Conservation (phyloP, 108 stramenopile genomes). For the Cyclostephanos tholiformis region DNA sequence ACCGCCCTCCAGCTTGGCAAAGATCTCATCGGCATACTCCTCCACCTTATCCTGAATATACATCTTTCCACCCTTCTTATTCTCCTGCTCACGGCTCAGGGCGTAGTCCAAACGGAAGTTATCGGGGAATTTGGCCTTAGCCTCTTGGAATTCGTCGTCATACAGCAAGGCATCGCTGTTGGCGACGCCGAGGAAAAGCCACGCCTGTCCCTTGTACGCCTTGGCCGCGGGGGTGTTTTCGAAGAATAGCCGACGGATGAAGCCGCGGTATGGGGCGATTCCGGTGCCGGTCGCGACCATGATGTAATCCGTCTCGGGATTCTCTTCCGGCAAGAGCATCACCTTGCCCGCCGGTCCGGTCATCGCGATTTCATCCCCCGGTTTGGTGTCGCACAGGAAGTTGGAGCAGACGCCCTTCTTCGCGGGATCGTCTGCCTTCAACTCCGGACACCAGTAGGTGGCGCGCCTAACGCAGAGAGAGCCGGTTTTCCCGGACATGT, state of each 20-base stretch:
- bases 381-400: constrained; percentile 93
- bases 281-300: constrained; percentile 99
- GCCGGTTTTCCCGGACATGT: constrained; percentile 95
- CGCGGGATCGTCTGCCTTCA: constrained; percentile 94
- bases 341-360: constrained; percentile 82
- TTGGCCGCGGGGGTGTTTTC: constrained; percentile 92
- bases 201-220: constrained; percentile 95
- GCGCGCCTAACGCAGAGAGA: constrained; percentile 97
- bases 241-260: constrained; percentile 94
- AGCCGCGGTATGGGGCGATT: constrained; percentile 96
- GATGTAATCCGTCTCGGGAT: constrained; percentile 93
- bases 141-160: constrained; percentile 96
- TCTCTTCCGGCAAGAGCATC: constrained; percentile 96
- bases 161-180: constrained; percentile 96
- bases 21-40: constrained; percentile 92
- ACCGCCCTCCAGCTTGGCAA: constrained; percentile 87
- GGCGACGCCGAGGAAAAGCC: constrained; percentile 98
- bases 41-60: constrained; percentile 99
- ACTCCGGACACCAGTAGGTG: constrained; percentile 93
- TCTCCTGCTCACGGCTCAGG: constrained; percentile 91
- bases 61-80: constrained; percentile 97
- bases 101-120: constrained; percentile 96
- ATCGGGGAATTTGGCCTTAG: constrained; percentile 79
- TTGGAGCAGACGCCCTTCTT: constrained; percentile 99
- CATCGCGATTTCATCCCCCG: constrained; percentile 89